Conservation (phyloP, 2,329 filamentous ascomycete genomes). For the Epichloe gansuensis region DNA sequence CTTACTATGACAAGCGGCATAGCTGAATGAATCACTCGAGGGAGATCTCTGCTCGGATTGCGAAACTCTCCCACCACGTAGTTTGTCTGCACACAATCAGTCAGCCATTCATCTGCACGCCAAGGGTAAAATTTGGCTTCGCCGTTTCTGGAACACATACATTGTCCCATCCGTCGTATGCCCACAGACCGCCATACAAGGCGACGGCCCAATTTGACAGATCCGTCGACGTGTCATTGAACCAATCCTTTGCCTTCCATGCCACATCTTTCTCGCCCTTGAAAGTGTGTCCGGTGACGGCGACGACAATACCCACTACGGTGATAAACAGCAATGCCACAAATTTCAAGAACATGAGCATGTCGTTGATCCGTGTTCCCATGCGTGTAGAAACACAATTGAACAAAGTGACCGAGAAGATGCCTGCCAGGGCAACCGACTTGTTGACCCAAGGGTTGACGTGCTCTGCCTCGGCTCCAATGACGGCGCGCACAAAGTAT, state of each 20-base stretch:
- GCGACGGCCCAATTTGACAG: conserved; percentile 85
- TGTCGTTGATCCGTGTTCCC: conserved; percentile 74
- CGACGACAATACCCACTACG: conserved; percentile 78
- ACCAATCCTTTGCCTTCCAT: conserved; percentile 85
- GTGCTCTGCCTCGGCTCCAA: conserved; percentile 73
- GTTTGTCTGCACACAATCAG: conserved; percentile 54
- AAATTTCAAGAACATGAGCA: conserved; percentile 97
- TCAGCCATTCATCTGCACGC: not conserved
- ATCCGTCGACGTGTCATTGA: conserved; percentile 68
- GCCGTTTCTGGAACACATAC: conserved; percentile 36
- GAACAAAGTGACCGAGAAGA: conserved; percentile 65
- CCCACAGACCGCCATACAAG: conserved; percentile 91
- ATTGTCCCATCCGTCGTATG: conserved; percentile 98
- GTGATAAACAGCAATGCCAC: conserved; percentile 78
- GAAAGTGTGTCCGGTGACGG: conserved; percentile 68
- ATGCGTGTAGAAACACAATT: conserved; percentile 87
- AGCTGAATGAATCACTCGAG: conserved; percentile 88
- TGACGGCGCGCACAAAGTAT: conserved; percentile 78
- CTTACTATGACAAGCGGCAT: conserved; percentile 86
- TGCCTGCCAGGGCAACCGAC: conserved; percentile 63
- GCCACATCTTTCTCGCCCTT: conserved; percentile 63
- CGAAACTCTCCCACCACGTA: conserved; percentile 97
- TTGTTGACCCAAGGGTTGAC: conserved; percentile 86
- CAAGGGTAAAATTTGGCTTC: not conserved
- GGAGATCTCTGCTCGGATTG: conserved; percentile 78